Percentiles rank a stretch among this genome's conserved stretches.
phyloP scores from a whole-genome alignment of 2,329 filamentous ascomycete genomes.

The Cladosporium sp. region DNA sequence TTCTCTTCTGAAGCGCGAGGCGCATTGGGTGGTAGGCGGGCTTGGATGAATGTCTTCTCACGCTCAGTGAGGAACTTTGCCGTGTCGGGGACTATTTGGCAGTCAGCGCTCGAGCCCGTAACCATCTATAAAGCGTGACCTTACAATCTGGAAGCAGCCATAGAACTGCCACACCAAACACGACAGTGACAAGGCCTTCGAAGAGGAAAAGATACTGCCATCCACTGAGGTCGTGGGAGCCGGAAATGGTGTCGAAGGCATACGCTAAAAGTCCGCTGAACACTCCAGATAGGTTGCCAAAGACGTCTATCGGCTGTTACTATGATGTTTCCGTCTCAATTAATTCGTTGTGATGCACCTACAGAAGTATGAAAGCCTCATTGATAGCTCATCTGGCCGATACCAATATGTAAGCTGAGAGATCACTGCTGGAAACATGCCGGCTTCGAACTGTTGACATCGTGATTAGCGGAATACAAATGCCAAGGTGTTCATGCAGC shows the following conservation, averaged over 20 bases:
- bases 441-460: slow-evolving; percentile 11
- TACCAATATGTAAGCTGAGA: slow-evolving; percentile 45
- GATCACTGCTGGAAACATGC: slow-evolving; percentile 19
- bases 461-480: not conserved
- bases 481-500: not conserved
- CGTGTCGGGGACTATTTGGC: not conserved
- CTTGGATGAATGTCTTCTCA: slow-evolving; percentile 53
- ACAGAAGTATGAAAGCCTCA: slow-evolving; percentile 28
- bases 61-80: slow-evolving; percentile 43
- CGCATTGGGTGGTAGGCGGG: slow-evolving; percentile 45
- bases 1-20: slow-evolving; percentile 44
- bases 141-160: slow-evolving; percentile 56
- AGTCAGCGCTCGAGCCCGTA: not conserved
- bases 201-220: slow-evolving; percentile 10
- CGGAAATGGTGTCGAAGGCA: slow-evolving; percentile 35
- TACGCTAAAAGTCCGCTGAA: slow-evolving; percentile 48
- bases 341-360: not conserved
- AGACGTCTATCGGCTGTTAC: not conserved
- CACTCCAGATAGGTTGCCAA: slow-evolving; percentile 44
- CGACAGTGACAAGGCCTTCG: slow-evolving; percentile 51
- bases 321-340: not conserved
- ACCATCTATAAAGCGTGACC: not conserved
- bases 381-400: slow-evolving; percentile 47
- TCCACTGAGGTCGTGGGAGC: slow-evolving; percentile 6
- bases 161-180: slow-evolving; percentile 51